Conservation (phyloP, 2,329 filamentous ascomycete genomes). For the Pestalotiopsis sp. region DNA sequence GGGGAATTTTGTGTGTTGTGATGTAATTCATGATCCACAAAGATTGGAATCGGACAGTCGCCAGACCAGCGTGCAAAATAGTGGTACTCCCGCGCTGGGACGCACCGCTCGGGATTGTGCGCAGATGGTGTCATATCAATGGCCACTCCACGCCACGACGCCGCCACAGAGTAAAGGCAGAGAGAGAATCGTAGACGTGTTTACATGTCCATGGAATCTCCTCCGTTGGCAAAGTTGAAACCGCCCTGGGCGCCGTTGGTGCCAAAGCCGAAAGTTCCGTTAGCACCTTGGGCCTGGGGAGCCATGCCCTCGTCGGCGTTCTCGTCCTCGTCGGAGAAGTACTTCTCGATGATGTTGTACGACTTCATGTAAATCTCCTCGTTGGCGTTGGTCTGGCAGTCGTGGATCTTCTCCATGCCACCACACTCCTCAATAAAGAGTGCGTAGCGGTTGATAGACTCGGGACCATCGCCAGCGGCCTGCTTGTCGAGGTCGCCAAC, state of each 20-base stretch:
- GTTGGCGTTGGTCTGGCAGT: conserved; percentile 99
- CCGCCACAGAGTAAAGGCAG: not conserved
- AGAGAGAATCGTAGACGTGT: not conserved
- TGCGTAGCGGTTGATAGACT: conserved; percentile 92
- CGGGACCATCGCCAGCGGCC: conserved; percentile 71
- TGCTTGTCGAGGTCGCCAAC: conserved; percentile 99
- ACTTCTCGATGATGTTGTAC: conserved; percentile 99
- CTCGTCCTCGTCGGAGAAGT: conserved; percentile 98
- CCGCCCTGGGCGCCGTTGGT: conserved; percentile 67
- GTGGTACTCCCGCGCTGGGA: not conserved
- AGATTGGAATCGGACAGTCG: not conserved
- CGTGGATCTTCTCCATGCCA: conserved; percentile 99
- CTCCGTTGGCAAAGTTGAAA: conserved; percentile 88
- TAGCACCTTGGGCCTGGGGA: conserved; percentile 68
- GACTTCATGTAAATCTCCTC: conserved; percentile 99
- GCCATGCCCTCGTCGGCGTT: conserved; percentile 81
- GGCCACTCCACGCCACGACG: not conserved
- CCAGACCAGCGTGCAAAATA: not conserved
- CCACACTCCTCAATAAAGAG: conserved; percentile 98
- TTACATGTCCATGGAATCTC: conserved; percentile 70
- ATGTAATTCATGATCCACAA: not conserved
- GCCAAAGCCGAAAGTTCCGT: conserved; percentile 81
- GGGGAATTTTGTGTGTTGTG: conserved; percentile 1
- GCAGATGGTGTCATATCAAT: not conserved
- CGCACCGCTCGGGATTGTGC: not conserved